phyloP scores from a whole-genome alignment of 2,329 filamentous ascomycete genomes.

The Aspergillus sp. region DNA sequence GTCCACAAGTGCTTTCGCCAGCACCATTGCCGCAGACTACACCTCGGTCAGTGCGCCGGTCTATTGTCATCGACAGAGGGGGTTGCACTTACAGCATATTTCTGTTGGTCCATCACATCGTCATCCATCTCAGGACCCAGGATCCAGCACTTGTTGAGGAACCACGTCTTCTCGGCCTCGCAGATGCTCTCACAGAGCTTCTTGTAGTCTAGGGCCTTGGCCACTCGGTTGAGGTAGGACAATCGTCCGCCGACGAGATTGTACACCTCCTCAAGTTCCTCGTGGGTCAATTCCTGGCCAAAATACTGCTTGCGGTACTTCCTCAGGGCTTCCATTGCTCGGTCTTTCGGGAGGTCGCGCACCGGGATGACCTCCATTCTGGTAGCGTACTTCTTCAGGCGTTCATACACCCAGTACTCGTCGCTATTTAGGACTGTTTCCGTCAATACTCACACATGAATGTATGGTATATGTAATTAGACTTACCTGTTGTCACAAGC shows the following conservation, averaged over 20 bases:
- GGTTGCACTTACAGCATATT: slow-evolving; percentile 72
- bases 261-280: slow-evolving; percentile 75
- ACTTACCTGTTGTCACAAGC: slow-evolving; percentile 69
- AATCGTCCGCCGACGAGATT: slow-evolving; percentile 82
- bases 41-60: slow-evolving; percentile 18
- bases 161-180: slow-evolving; percentile 73
- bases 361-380: slow-evolving; percentile 93
- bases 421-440: slow-evolving; percentile 87
- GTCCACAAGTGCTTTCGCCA: slow-evolving; percentile 89
- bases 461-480: not conserved
- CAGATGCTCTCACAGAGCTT: slow-evolving; percentile 73
- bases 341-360: slow-evolving; percentile 74
- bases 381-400: slow-evolving; percentile 86
- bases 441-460: not conserved
- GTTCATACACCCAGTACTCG: slow-evolving; percentile 98
- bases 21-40: slow-evolving; percentile 85
- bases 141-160: slow-evolving; percentile 77
- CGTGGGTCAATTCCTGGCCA: slow-evolving; percentile 55
- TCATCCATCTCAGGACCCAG: slow-evolving; percentile 81
- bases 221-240: slow-evolving; percentile 84
- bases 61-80: not conserved
- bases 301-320: slow-evolving; percentile 82
- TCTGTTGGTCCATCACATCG: slow-evolving; percentile 97
- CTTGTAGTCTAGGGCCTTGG: slow-evolving; percentile 81
- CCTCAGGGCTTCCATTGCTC: slow-evolving; percentile 73